Percentiles rank a stretch among this genome's conserved stretches.
These are phyloP conservation scores for Zizania latifolia DNA, from an alignment of 176 grass and related monocot genomes.

Conservation along the genomic window DNA sequence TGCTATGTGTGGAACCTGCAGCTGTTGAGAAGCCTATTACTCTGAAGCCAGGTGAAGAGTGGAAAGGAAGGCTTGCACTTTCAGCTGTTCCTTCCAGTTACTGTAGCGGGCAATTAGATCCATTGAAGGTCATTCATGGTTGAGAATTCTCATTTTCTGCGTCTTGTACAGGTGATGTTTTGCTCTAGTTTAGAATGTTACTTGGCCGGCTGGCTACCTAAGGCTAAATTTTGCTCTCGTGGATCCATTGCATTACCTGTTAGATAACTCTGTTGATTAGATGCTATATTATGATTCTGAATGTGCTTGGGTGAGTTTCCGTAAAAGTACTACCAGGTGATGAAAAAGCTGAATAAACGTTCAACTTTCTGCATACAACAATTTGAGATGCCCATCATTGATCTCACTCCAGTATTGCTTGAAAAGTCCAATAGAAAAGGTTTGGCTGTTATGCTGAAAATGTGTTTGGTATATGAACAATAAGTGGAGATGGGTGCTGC, in stretches of 20 bases:
- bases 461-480: neutral
- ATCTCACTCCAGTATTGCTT: neutral
- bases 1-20: slow-evolving; percentile 77
- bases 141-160: slow-evolving; percentile 45
- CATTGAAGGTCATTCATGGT: slow-evolving; percentile 43
- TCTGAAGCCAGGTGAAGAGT: slow-evolving; percentile 81
- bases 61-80: slow-evolving; percentile 63
- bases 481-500: neutral
- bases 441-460: neutral
- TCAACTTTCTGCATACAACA: neutral
- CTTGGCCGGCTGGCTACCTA: neutral
- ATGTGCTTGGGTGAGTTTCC: neutral
- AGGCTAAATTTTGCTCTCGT: neutral
- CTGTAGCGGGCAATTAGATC: slow-evolving; percentile 73
- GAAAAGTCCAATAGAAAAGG: neutral
- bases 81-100: slow-evolving; percentile 76
- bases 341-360: neutral
- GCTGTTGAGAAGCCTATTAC: slow-evolving; percentile 61
- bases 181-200: neutral
- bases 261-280: slow-evolving; percentile 12
- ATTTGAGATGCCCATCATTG: neutral
- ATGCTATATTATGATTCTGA: too few relatives aligned
- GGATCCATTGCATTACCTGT: neutral
- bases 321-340: neutral
- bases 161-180: slow-evolving; percentile 53